Percentiles rank a stretch among this genome's conserved stretches.
These are phyloP conservation scores for Lodderomyces elongisporus DNA, from an alignment of 1,139 yeast species.

Conservation along the genomic window DNA sequence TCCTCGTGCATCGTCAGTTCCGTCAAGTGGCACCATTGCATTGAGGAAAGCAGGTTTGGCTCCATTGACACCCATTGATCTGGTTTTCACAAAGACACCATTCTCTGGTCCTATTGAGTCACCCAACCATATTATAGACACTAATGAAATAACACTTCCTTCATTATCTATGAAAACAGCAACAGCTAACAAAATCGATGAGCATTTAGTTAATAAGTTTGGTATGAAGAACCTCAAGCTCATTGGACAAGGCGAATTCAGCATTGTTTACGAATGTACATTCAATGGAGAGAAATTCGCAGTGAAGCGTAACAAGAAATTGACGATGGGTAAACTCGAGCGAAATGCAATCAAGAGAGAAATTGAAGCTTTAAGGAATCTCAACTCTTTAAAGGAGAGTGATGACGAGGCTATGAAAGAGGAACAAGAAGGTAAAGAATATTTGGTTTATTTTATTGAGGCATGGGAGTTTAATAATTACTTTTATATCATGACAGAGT, in stretches of 20 bases:
- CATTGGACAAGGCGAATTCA: slow-evolving; percentile 84
- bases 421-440: slow-evolving; percentile 71
- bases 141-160: background rate
- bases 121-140: background rate
- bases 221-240: slow-evolving; percentile 57
- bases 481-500: slow-evolving; percentile 90
- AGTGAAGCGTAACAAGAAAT: slow-evolving; percentile 72
- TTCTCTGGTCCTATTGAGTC: background rate
- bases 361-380: slow-evolving; percentile 40
- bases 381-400: slow-evolving; percentile 39
- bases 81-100: background rate
- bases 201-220: slow-evolving; percentile 63
- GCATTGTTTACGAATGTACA: slow-evolving; percentile 76
- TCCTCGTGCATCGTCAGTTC: background rate
- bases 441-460: slow-evolving; percentile 72
- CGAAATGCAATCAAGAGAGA: slow-evolving; percentile 34
- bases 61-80: slow-evolving; percentile 29
- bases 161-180: slow-evolving; percentile 1
- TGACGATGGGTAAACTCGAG: slow-evolving; percentile 39
- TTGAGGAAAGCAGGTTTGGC: slow-evolving; percentile 11
- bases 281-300: slow-evolving; percentile 69
- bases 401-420: slow-evolving; percentile 39
- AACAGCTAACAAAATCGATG: slow-evolving; percentile 34
- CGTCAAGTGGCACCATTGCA: background rate
- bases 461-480: slow-evolving; percentile 80